Evolutionary conservation across 2,329 filamentous ascomycete species (phyloP), one percentile per base, ranked within the genome.

Genomic region (Aspergillus phoenicis): DNA sequence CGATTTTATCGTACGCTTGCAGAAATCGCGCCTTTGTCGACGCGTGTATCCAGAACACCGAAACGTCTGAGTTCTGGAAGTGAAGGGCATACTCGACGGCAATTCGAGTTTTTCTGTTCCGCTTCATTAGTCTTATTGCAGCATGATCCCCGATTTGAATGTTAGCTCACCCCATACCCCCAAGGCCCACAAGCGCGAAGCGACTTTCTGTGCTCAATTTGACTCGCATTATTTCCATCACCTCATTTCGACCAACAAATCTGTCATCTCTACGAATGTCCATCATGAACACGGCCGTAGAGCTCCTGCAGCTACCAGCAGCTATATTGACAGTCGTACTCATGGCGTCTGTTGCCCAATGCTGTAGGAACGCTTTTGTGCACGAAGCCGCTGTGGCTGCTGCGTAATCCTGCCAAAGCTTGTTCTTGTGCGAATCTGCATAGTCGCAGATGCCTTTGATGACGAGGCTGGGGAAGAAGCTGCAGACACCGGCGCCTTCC

Each of bases 31-130:
- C 57, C 56, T 58, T 70, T 57, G 61, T 67, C 36, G 68, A 67
- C 48, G 68, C 52, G 13, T 54, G 64, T 26, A 71, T 59, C 68
- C 68, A 71, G 52, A 71, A 71, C 11, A 69, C 60, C 43, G 61
- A 71, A 11, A 62, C 10, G 63, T 39, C 5, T 59, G 66, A 52
- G 6, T 67, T 62, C 26, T 43, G 59, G 11, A 63, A 28, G 6
- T 61, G 62, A 43, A 66, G 66, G 11, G 65, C 61, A 49, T 65
- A 65, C 51, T 70, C 66, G 52, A 71, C 66, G 5, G 66, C 69
- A 51, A 71, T 45, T 52, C 70, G 67, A 8, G 69, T 62, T 56
- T 71, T 71, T 13, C 68, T 48, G 22, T 52, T 30, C 41, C 26
- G 43, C 26, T 30, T 49, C 13, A 61, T 47, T 15, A 55, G 30